Percentiles rank a stretch among this genome's conserved stretches.
phyloP scores from a whole-genome alignment of 2,329 filamentous ascomycete species.

The Fusarium tupiense region DNA sequence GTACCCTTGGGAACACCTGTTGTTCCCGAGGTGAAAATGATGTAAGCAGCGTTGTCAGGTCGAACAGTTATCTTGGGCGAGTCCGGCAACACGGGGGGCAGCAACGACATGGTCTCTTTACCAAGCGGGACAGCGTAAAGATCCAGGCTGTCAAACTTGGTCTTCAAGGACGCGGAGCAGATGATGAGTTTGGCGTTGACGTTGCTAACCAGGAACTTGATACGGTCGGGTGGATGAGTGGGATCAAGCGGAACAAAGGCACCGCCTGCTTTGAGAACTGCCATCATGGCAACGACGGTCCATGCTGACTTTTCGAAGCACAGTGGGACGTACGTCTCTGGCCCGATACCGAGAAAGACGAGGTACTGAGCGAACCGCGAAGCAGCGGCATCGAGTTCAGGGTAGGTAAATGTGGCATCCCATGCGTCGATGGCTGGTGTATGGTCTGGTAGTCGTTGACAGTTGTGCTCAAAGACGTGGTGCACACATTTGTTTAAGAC shows the following conservation, averaged over 20 bases:
- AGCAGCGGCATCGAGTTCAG: slow-evolving; percentile 43
- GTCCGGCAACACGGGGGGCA: not conserved
- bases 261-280: slow-evolving; percentile 49
- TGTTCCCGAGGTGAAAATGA: slow-evolving; percentile 37
- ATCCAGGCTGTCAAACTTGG: not conserved
- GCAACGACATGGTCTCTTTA: not conserved
- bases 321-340: slow-evolving; percentile 44
- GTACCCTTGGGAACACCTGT: slow-evolving; percentile 35
- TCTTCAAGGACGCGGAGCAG: not conserved
- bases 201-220: slow-evolving; percentile 19
- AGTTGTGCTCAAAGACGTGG: slow-evolving; percentile 52
- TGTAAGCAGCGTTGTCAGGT: slow-evolving; percentile 15
- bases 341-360: slow-evolving; percentile 44
- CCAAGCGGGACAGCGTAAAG: not conserved
- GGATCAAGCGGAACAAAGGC: slow-evolving; percentile 49
- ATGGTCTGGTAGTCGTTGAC: slow-evolving; percentile 39
- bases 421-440: slow-evolving; percentile 55
- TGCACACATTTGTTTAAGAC: slow-evolving; percentile 49
- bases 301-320: slow-evolving; percentile 53
- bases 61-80: not conserved
- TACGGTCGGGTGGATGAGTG: slow-evolving; percentile 46
- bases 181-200: slow-evolving; percentile 21
- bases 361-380: slow-evolving; percentile 49
- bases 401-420: slow-evolving; percentile 53
- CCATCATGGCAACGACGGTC: slow-evolving; percentile 47